Evolutionary conservation across 1,284 basidiomycete species (phyloP), one percentile per base, ranked within the genome.

Genomic region (Cutaneotrichosporon sp.): DNA sequence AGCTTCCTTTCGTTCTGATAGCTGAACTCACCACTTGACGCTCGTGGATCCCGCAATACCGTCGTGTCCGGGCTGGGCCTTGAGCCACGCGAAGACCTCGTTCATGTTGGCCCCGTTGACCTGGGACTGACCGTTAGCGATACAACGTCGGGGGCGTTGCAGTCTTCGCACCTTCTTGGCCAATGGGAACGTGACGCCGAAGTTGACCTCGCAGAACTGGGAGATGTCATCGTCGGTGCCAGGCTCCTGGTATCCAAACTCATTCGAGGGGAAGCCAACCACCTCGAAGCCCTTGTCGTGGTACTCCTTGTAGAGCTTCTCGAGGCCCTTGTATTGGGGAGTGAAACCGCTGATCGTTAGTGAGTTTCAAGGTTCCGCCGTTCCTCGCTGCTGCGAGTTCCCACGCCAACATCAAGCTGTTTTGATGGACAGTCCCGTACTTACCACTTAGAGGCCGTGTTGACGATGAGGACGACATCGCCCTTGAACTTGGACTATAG

Each of bases 61-160:
- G 29, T n/a, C 17, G 11, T 24, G 22, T 19, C 51, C 57, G 25
- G 63, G 63, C 46, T 71, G 65, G 41, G 78, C 76, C 80, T 94
- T 94, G 65, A 94, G 81, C 82, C 84, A 93, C 56, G 86, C 82
- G 78, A 83, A 93, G 8, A 90, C 87, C 65, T 87, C 81, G 74
- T 89, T 90, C 62, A 80, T 75, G 61, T 77, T 70, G 65, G 85
- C 82, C 11, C 91, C 90, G 71, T 94, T 96, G 50, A 94, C 91
- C 49, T 94, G 87, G n/a, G 86, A 85, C 71, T 74, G 47, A 19
- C n/a, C n/a, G n/a, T n/a, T n/a, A n/a, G n/a, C n/a, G n/a, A n/a
- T n/a, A n/a, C n/a, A n/a, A n/a, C n/a, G n/a, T n/a, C n/a, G n/a
- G n/a, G n/a, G n/a, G n/a, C n/a, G n/a, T n/a, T n/a, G n/a, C n/a